Evolutionary conservation across 2,329 filamentous ascomycete genomes (phyloP).

Genomic region (Thielaviopsis ethacetica): DNA sequence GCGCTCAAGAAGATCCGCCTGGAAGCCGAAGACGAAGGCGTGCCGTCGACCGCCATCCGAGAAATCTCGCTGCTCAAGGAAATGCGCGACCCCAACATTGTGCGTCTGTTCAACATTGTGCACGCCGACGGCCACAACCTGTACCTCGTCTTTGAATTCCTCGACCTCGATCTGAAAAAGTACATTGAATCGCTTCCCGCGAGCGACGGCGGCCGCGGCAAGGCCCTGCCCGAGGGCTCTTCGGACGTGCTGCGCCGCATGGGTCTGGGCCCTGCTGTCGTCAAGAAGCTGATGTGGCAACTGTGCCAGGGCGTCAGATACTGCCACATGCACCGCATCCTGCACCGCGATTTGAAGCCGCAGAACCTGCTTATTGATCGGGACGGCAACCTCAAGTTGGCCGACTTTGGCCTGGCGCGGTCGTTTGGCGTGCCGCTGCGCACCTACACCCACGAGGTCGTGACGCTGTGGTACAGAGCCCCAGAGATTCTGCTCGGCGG

Average conservation of each 20-base stretch:
- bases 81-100: conserved; percentile 84
- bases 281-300: conserved; percentile 88
- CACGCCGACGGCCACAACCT: conserved; percentile 91
- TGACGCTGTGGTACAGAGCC: conserved; percentile 83
- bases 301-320: conserved; percentile 71
- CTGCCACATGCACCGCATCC: conserved; percentile 74
- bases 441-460: conserved; percentile 90
- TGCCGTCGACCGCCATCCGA: conserved; percentile 82
- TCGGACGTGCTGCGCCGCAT: conserved; percentile 46
- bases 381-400: conserved; percentile 78
- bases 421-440: conserved; percentile 82
- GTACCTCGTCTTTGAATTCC: conserved; percentile 83
- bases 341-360: conserved; percentile 80
- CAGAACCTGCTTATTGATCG: conserved; percentile 79
- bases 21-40: conserved; percentile 87
- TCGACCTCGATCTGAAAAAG: conserved; percentile 84
- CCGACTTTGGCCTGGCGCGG: conserved; percentile 76
- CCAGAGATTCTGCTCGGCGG: conserved; percentile 84
- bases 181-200: conserved; percentile 88
- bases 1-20: conserved; percentile 91
- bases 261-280: conserved; percentile 61
- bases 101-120: conserved; percentile 77
- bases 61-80: conserved; percentile 91
- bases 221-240: conserved; percentile 65
- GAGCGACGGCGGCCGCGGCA: conserved; percentile 69